Conservation (phyloP, 2,329 filamentous ascomycete genomes). For the Pestalotiopsis sp. region DNA sequence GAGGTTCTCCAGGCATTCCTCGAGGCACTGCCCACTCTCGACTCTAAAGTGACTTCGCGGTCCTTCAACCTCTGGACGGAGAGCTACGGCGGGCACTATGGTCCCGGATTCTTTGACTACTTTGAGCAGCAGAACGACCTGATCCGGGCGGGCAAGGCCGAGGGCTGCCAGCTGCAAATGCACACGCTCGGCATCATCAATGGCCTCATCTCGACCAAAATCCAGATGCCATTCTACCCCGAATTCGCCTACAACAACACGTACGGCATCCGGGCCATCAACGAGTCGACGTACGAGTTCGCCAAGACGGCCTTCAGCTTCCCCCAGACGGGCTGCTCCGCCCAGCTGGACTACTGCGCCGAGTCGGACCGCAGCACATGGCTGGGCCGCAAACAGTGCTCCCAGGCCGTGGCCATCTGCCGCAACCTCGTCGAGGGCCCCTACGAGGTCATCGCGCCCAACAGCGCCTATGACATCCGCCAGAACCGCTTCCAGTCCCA, state of each 20-base stretch:
- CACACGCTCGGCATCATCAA: slow-evolving; percentile 59
- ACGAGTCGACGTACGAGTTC: slow-evolving; percentile 61
- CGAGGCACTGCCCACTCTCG: slow-evolving; percentile 34
- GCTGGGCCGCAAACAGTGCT: slow-evolving; percentile 50
- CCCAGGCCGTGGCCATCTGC: slow-evolving; percentile 57
- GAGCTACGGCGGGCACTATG: slow-evolving; percentile 46
- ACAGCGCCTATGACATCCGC: slow-evolving; percentile 65
- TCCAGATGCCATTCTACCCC: slow-evolving; percentile 46
- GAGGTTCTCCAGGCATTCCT: slow-evolving; percentile 32
- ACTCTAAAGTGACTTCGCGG: slow-evolving; percentile 50
- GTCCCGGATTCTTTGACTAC: slow-evolving; percentile 52
- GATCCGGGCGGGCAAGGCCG: slow-evolving; percentile 50
- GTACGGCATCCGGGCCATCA: slow-evolving; percentile 49
- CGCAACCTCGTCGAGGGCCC: slow-evolving; percentile 57
- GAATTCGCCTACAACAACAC: slow-evolving; percentile 44
- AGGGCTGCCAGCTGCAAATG: slow-evolving; percentile 54
- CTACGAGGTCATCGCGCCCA: slow-evolving; percentile 55
- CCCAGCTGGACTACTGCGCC: slow-evolving; percentile 55
- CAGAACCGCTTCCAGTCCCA: slow-evolving; percentile 50
- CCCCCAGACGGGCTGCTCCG: slow-evolving; percentile 49
- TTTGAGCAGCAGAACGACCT: slow-evolving; percentile 60
- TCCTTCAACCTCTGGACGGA: slow-evolving; percentile 64
- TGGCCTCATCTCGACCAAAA: slow-evolving; percentile 56
- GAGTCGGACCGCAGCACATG: slow-evolving; percentile 40
- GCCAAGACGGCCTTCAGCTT: slow-evolving; percentile 47